These are phyloP conservation scores for Artemisia tridentata DNA, from an alignment of 129 eudicot species.

Conservation along the genomic window DNA sequence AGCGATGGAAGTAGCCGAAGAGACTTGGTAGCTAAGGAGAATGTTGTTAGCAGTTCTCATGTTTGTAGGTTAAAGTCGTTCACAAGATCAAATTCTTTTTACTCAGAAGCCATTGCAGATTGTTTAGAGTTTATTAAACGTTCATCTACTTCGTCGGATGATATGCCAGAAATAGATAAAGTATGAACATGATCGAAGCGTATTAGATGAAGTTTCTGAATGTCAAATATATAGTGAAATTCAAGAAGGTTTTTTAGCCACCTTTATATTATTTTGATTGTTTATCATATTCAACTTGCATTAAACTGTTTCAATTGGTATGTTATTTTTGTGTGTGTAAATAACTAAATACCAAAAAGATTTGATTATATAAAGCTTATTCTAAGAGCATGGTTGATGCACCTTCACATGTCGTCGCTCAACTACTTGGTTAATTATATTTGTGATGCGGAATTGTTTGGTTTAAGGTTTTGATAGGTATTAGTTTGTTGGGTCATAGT, in stretches of 20 bases:
- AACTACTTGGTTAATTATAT: too few species aligned
- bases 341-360: too few species aligned
- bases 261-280: too few species aligned
- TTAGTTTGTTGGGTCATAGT: too few species aligned
- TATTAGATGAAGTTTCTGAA: slow-evolving; percentile 9
- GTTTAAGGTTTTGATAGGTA: too few species aligned
- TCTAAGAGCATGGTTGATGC: too few species aligned
- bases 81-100: slow-evolving; percentile 72
- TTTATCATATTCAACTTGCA: too few species aligned
- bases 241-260: neutral
- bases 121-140: slow-evolving; percentile 89
- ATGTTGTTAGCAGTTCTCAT: slow-evolving; percentile 1
- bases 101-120: slow-evolving; percentile 89
- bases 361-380: too few species aligned
- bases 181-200: slow-evolving; percentile 4
- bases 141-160: slow-evolving; percentile 55
- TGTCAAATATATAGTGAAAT: neutral
- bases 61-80: slow-evolving; percentile 40
- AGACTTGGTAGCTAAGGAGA: slow-evolving; percentile 21
- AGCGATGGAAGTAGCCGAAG: slow-evolving; percentile 13
- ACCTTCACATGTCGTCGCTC: too few species aligned
- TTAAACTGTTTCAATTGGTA: too few species aligned
- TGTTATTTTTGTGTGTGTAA: too few species aligned
- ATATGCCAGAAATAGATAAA: slow-evolving; percentile 16
- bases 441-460: too few species aligned